Evolutionary conservation across 2,329 filamentous ascomycete species (phyloP), one percentile per base, ranked within the genome.

Genomic region (Cytospora paraplurivora): DNA sequence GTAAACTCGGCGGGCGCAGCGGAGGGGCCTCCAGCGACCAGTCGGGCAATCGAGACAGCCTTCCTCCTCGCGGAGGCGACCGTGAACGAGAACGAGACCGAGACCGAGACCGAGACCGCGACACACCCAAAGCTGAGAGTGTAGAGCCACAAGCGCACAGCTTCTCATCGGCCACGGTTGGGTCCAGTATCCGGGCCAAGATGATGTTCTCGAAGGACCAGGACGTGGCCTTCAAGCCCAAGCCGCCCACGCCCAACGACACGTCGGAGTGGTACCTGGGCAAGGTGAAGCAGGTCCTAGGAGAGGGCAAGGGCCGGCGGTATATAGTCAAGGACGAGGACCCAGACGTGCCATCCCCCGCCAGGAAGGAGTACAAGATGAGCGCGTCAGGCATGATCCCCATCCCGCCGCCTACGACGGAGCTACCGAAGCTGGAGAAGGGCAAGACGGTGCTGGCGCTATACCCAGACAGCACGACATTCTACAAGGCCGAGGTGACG

Each of bases 391-490:
- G 85, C 71, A 88, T 95, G 81, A 93, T 93, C 53, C 85, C 88
- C 2, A 93, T 95, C 62, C 88, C 91, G 2, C 81, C 84, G 67
- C 71, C 79, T 68, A 72, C 79, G 73, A 68, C 78, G 75, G 66
- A 85, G 76, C 78, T 89, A 17, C 77, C 82, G 4, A 81, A 89
- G 49, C 83, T 89, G 63, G 85, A 89, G 41, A 77, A 84, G 47
- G 89, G 90, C 52, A 91, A 89, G 72, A 85, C 87, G 53, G 91
- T 94, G 10, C 79, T 94, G 63, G 91, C 91, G 0, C 79, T 92
- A 63, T 95, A 95, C 71, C 91, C 91, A 0, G 88, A 92, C 69
- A 94, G 91, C 1, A 93, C 91, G 1, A 93, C 90, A 0, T 94
- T 95, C 70, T 95, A 95, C 74, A 88, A 90, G 72, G 91, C 91